Conservation (phyloP, 495 filamentous ascomycete species). For the Lindgomyces ingoldianus region DNA sequence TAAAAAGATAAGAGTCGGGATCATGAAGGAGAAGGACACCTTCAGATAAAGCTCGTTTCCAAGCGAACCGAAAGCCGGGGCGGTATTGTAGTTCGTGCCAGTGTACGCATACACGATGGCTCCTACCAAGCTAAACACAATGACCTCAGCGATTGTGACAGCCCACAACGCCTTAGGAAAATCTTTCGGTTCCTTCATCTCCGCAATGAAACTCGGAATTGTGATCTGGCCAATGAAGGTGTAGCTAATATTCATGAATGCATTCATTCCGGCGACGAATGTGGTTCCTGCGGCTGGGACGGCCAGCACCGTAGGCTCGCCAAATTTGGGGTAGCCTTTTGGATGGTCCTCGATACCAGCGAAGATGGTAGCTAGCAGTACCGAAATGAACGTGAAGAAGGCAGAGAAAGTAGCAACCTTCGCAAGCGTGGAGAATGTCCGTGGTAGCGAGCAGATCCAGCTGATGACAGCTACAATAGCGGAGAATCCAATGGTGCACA, state of each 20-base stretch:
- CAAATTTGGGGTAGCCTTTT: constrained; percentile 48
- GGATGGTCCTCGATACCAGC: constrained; percentile 71
- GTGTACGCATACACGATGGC: constrained; percentile 76
- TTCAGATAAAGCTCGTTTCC: constrained; percentile 73
- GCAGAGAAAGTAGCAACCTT: constrained; percentile 74
- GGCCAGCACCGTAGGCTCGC: constrained; percentile 63
- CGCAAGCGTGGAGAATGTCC: constrained; percentile 77
- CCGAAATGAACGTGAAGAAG: constrained; percentile 82
- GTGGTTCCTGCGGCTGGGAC: constrained; percentile 70
- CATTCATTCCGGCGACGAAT: constrained; percentile 75
- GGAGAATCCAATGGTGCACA: constrained; percentile 74
- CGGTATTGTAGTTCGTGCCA: constrained; percentile 78
- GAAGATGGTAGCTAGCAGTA: constrained; percentile 77
- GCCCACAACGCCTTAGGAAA: constrained; percentile 89
- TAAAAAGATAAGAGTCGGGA: constrained; percentile 85
- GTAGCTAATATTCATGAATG: constrained; percentile 87
- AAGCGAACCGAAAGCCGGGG: constrained; percentile 80
- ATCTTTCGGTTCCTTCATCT: constrained; percentile 83
- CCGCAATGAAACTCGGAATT: constrained; percentile 85
- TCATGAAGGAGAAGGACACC: constrained; percentile 87
- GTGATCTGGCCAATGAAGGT: constrained; percentile 95
- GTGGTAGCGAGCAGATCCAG: constrained; percentile 73
- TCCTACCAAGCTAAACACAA: constrained; percentile 77
- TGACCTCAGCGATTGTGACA: constrained; percentile 80
- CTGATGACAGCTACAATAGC: constrained; percentile 69